Evolutionary conservation across 768 basidiomycete species (phyloP).

Genomic region (Udeniomyces megalosporus): DNA sequence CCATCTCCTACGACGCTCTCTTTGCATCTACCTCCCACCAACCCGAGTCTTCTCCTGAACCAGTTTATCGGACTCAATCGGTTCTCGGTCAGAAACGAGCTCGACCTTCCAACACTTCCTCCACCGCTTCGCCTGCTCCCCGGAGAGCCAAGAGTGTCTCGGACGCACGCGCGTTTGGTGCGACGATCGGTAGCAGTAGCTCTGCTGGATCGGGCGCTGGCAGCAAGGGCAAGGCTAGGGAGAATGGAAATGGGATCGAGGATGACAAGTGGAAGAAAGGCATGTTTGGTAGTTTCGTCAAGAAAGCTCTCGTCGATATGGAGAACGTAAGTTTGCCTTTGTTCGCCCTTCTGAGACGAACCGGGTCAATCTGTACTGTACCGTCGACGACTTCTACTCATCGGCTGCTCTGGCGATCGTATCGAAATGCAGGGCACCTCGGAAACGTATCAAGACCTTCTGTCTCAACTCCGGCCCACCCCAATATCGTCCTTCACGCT

Average conservation of each 20-base stretch:
- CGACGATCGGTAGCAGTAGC: no score
- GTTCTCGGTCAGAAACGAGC: conserved; percentile 5
- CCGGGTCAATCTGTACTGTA: no score
- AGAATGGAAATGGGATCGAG: background rate
- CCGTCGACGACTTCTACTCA: background rate
- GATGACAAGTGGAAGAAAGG: conserved; percentile 24
- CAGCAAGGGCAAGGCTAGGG: conserved; percentile 10
- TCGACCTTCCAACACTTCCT: background rate
- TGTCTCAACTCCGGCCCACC: conserved; percentile 50
- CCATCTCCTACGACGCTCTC: no score
- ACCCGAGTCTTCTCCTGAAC: background rate
- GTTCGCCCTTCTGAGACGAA: no score
- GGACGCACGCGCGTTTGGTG: background rate
- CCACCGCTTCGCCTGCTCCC: background rate
- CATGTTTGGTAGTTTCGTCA: conserved; percentile 30
- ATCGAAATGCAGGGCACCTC: conserved; percentile 42
- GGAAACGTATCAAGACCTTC: conserved; percentile 71
- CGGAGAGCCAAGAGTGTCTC: conserved; percentile 5
- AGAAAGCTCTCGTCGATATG: conserved; percentile 26
- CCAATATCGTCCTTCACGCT: conserved; percentile 28
- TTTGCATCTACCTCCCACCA: no score
- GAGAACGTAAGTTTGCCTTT: conserved; percentile 15
- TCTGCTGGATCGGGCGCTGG: no score
- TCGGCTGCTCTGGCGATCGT: background rate
- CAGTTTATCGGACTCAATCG: conserved; percentile 3